Percentiles rank a stretch among this genome's conserved stretches.
Conservation (phyloP, 116 monocot genomes). For the Posidonia oceanica region DNA sequence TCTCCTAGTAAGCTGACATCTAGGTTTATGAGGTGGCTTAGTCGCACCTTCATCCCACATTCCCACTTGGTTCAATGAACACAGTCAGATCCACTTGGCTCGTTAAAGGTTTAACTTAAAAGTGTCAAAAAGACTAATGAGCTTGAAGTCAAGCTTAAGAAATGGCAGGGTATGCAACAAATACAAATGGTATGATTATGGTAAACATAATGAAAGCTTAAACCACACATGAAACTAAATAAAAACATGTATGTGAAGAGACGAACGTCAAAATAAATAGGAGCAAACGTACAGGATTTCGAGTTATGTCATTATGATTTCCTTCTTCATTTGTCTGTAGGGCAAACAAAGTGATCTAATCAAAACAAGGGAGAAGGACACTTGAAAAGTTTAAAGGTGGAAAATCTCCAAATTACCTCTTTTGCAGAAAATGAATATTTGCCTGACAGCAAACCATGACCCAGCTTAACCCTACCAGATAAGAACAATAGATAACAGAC, state of each 20-base stretch:
- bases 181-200: too few species aligned
- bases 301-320: conserved; percentile 11
- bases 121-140: too few species aligned
- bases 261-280: neutral
- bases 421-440: conserved; percentile 57
- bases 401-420: conserved; percentile 36
- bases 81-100: too few species aligned
- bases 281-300: conserved; percentile 18
- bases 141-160: too few species aligned
- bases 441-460: conserved; percentile 88
- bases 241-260: neutral
- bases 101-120: too few species aligned
- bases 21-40: too few species aligned
- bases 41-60: too few species aligned
- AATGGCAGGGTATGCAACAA: too few species aligned
- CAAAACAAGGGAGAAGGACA: neutral
- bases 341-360: neutral
- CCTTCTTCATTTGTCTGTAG: conserved; percentile 31
- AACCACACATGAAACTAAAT: neutral
- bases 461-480: conserved; percentile 66
- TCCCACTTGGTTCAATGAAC: too few species aligned
- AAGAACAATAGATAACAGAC: neutral
- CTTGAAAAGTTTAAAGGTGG: neutral
- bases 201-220: too few species aligned
- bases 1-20: too few species aligned